Base-by-base conservation (phyloP, 2,329 filamentous ascomycete genomes). In the Rhexocercosporidium sp. region DNA sequence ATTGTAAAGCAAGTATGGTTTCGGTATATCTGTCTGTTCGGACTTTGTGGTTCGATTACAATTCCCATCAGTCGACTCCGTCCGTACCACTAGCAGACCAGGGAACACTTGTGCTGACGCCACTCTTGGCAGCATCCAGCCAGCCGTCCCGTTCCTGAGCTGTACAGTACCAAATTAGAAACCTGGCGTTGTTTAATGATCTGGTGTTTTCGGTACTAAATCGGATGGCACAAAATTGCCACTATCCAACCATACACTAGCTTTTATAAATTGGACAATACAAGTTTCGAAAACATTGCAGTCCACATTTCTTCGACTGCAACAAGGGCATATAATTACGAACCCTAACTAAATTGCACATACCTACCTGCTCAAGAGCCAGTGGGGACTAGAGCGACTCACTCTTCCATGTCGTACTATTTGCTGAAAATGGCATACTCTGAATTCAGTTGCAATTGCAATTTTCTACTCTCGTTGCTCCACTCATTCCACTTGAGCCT, bases 1-100 rank as follows among this genome's bases (percentile, higher is more conserved):
- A 72, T 74, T 72, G 68, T 59, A 68, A 73, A 73, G 65, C 73
- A 71, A 59, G 29, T 44, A 12, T 54, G 46, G 70, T 72, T 73
- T 71, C 61, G 62, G 66, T 68, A 66, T 70, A 69, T 70, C 65
- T 72, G 70, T 66, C 67, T 59, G 49, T 62, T 70, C 65, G 56
- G 61, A 44, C 39, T 20, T 25, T 62, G 66, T 67, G 63, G 66
- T 70, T 66, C 66, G 68, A 68, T 68, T 67, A 63, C 66, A 66
- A 62, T 46, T 65, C 39, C 54, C 57, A 57, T 57, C 54, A 39
- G 54, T 20, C 34, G 25, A 57, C 54, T 12, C 31, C 20, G n/a
- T 16, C 44, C 20, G 54, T 41, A 41, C 54, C 20, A 37, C 31
- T 54, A 54, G 16, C 53, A 64, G 27, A 25, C 25, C 51, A 47